Evolutionary conservation across 306 rosid genomes (phyloP).

Genomic region (Senna siamea): DNA sequence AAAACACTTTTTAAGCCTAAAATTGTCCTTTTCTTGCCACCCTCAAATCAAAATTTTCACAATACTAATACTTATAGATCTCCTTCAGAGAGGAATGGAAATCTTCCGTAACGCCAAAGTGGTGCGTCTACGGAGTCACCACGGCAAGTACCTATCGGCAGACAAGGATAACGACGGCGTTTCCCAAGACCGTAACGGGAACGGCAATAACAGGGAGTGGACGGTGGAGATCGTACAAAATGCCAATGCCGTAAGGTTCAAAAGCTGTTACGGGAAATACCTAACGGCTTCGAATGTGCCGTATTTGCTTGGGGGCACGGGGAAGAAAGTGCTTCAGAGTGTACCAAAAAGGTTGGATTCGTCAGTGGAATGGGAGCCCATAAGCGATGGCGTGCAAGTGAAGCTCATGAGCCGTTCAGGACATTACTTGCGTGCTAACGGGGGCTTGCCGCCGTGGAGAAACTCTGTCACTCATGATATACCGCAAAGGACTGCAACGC

Average conservation of each 20-base stretch:
- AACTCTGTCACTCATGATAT: constrained; percentile 77
- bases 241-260: constrained; percentile 46
- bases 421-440: constrained; percentile 69
- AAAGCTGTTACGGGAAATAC: constrained; percentile 67
- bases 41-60: neutral
- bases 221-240: constrained; percentile 53
- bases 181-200: constrained; percentile 64
- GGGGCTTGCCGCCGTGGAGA: constrained; percentile 78
- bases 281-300: constrained; percentile 71
- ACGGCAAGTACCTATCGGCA: constrained; percentile 68
- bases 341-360: constrained; percentile 56
- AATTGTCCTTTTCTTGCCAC: neutral
- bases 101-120: constrained; percentile 58
- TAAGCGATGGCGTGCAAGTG: constrained; percentile 59
- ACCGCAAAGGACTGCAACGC: constrained; percentile 47
- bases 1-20: neutral
- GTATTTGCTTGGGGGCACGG: constrained; percentile 59
- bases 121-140: constrained; percentile 72
- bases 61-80: no score
- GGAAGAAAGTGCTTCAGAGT: constrained; percentile 74
- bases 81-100: constrained; percentile 54
- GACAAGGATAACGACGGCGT: constrained; percentile 53
- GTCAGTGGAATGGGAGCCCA: constrained; percentile 78
- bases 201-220: constrained; percentile 61
- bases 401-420: constrained; percentile 65